Conservation (phyloP, 352 stramenopile species). For the Pythium utonaiense region DNA sequence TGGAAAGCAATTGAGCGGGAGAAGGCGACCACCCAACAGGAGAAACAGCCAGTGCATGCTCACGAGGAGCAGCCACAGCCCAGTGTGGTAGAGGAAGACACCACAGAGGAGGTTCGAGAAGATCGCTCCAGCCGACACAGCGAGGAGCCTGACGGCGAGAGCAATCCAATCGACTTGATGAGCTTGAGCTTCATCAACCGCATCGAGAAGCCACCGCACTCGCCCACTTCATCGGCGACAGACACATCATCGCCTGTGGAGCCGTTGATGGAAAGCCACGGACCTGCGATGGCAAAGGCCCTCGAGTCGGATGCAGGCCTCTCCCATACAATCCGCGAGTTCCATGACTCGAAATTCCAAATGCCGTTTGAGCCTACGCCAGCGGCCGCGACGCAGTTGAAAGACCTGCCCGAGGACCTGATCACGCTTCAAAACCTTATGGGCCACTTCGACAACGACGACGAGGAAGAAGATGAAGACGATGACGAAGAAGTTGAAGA, state of each 20-base stretch:
- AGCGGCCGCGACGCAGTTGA: not conserved
- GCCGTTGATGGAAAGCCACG: constrained; percentile 4
- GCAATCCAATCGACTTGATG: constrained; percentile 3
- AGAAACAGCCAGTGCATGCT: constrained; percentile 8
- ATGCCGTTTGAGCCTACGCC: constrained; percentile 23
- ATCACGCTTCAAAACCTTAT: constrained; percentile 35
- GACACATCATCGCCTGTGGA: constrained; percentile 24
- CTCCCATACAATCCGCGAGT: constrained; percentile 39
- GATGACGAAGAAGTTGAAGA: constrained; percentile 5
- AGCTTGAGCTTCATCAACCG: constrained; percentile 12
- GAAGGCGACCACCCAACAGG: constrained; percentile 11
- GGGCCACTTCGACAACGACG: constrained; percentile 23
- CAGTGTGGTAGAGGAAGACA: not conserved
- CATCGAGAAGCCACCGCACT: constrained; percentile 8
- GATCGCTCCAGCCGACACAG: not conserved
- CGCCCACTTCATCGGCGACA: constrained; percentile 7
- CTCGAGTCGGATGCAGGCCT: constrained; percentile 18
- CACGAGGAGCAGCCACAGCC: constrained; percentile 9
- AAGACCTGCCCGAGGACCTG: not conserved
- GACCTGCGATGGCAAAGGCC: constrained; percentile 34
- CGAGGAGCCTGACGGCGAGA: not conserved
- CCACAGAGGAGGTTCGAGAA: constrained; percentile 6
- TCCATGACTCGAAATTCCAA: constrained; percentile 66
- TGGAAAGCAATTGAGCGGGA: constrained; percentile 17
- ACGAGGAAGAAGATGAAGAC: constrained; percentile 31